Evolutionary conservation across 805 yeast species (phyloP).

Genomic region (Lipomyces sp.): DNA sequence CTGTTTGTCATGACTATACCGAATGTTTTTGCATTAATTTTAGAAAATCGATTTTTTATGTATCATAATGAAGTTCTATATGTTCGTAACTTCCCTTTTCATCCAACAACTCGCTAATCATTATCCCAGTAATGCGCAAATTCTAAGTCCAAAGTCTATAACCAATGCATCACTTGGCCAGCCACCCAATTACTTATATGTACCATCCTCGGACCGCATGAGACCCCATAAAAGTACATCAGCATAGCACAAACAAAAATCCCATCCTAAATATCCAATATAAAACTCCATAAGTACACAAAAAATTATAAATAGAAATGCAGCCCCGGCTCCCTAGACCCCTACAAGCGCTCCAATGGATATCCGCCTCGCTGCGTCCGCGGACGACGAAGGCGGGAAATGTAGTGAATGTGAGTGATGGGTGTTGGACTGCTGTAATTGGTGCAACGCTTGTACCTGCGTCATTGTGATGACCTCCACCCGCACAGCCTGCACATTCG

Average conservation of each 20-base stretch:
- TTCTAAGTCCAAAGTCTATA: neutral
- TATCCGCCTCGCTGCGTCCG: constrained; percentile 18
- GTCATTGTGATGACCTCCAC: constrained; percentile 25
- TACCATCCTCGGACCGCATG: neutral
- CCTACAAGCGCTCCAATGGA: constrained; percentile 27
- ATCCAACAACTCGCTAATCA: too few species aligned
- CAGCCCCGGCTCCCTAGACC: neutral
- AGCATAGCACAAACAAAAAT: neutral
- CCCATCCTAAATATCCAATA: neutral
- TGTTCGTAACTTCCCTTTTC: too few species aligned
- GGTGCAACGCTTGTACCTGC: constrained; percentile 4
- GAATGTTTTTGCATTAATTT: neutral
- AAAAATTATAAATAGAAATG: neutral
- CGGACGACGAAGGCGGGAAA: constrained; percentile 8
- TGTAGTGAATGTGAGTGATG: neutral
- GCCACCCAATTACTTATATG: neutral
- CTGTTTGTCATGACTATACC: neutral
- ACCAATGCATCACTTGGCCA: neutral
- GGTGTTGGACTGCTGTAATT: neutral
- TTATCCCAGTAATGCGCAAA: too few species aligned
- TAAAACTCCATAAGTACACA: too few species aligned
- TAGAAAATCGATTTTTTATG: too few species aligned
- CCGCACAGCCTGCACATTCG: constrained; percentile 8
- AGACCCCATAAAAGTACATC: neutral
- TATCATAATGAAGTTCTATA: too few species aligned